phyloP scores from a whole-genome alignment of 805 yeast species.

The Sugiyamaella mastotermitis region DNA sequence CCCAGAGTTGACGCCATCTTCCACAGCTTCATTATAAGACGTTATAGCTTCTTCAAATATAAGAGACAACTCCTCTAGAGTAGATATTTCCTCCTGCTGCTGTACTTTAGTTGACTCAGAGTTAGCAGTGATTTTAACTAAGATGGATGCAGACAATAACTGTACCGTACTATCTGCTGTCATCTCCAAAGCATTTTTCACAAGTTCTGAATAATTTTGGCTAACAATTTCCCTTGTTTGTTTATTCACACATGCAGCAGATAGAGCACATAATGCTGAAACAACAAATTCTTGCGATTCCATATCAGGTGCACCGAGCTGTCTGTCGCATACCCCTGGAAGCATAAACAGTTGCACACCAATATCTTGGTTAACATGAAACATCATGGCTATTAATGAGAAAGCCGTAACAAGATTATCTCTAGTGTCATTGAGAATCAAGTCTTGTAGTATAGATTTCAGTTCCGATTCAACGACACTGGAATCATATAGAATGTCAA shows the following conservation, averaged over 20 bases:
- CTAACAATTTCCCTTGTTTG: conserved; percentile 26
- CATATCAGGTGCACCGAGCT: conserved; percentile 13
- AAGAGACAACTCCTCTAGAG: conserved; percentile 25
- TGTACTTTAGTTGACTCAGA: conserved; percentile 12
- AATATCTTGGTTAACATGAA: conserved; percentile 23
- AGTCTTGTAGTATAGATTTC: no score
- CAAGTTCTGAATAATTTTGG: conserved; percentile 18
- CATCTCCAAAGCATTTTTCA: conserved; percentile 21
- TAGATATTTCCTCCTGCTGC: conserved; percentile 14
- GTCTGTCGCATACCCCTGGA: conserved; percentile 15
- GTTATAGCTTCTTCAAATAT: conserved; percentile 25
- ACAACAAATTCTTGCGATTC: conserved; percentile 19
- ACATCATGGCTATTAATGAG: conserved; percentile 22
- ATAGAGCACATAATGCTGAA: conserved; percentile 28
- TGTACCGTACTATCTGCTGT: conserved; percentile 18
- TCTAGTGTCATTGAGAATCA: no score
- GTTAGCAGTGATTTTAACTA: conserved; percentile 29
- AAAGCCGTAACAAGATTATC: no score
- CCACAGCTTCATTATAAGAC: conserved; percentile 6
- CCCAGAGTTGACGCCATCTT: conserved; percentile 11
- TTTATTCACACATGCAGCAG: conserved; percentile 30
- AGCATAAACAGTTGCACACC: conserved; percentile 23
- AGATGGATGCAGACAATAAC: conserved; percentile 30
- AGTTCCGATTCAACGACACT: no score
- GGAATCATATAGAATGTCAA: no score